Percentiles rank a stretch among this genome's conserved stretches.
These are phyloP conservation scores for Ustilago tritici DNA, from an alignment of 1,284 basidiomycete genomes.

Conservation along the genomic window DNA sequence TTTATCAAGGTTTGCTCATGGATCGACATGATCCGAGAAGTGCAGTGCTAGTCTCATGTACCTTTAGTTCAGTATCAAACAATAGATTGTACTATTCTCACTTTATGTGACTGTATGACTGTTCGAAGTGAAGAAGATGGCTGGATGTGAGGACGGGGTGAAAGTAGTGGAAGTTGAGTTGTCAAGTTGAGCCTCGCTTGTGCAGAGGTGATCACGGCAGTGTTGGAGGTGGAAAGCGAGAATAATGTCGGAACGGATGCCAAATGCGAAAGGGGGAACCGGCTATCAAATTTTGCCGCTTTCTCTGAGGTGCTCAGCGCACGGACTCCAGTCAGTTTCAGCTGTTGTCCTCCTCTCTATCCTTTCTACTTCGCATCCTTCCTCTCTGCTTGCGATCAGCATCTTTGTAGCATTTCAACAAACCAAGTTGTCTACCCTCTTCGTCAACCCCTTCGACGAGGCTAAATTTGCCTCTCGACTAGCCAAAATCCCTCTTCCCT, in stretches of 20 bases:
- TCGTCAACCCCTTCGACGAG: constrained; percentile 27
- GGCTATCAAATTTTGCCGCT: constrained; percentile 2
- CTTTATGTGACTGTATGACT: neutral
- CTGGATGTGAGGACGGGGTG: neutral
- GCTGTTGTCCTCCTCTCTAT: neutral
- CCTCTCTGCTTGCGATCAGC: neutral
- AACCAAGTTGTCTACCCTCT: neutral
- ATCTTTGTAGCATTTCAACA: neutral
- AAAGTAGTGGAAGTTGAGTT: neutral
- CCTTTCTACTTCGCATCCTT: neutral
- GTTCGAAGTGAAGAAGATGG: neutral
- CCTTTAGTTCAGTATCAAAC: constrained; percentile 1
- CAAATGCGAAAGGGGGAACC: neutral
- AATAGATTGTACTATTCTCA: neutral
- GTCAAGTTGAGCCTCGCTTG: constrained; percentile 10
- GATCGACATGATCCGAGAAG: neutral
- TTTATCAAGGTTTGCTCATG: neutral
- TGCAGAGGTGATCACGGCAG: constrained; percentile 1
- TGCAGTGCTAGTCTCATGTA: neutral
- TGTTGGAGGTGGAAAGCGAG: constrained; percentile 4
- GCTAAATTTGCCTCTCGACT: constrained; percentile 8
- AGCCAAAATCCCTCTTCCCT: constrained; percentile 2
- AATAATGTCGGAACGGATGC: neutral
- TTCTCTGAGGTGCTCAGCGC: neutral
- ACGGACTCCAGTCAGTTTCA: neutral